Evolutionary conservation across 2,329 filamentous ascomycete species (phyloP).

Genomic region (Microascus cirrosus): DNA sequence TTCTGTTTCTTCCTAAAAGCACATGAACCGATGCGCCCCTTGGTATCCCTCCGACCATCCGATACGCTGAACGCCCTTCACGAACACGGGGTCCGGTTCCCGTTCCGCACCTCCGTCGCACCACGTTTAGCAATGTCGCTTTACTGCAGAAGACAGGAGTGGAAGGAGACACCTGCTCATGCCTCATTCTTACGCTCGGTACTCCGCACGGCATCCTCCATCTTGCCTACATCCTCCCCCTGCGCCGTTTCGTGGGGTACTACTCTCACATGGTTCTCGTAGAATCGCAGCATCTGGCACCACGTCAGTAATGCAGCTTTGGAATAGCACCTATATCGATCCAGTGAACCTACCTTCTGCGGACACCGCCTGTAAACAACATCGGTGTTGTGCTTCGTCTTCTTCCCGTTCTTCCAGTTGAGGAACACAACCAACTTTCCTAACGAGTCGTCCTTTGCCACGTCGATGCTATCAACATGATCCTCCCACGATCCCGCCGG

Average conservation of each 20-base stretch:
- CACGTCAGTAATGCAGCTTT: constrained; percentile 6
- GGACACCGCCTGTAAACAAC: constrained; percentile 67
- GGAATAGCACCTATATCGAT: neutral
- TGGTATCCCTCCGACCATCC: too few relatives aligned
- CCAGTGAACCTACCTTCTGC: constrained; percentile 46
- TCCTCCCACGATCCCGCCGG: constrained; percentile 71
- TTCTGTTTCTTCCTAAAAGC: too few relatives aligned
- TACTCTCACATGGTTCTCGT: constrained; percentile 46
- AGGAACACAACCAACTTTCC: constrained; percentile 56
- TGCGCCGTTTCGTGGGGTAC: constrained; percentile 23
- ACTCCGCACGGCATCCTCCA: constrained; percentile 2
- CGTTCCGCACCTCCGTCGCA: neutral
- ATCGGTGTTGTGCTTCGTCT: constrained; percentile 60
- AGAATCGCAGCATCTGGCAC: constrained; percentile 45
- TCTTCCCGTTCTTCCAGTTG: constrained; percentile 62
- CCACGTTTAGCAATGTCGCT: neutral
- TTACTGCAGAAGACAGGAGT: neutral
- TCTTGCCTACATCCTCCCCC: neutral
- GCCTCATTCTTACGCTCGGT: neutral
- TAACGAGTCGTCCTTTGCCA: constrained; percentile 53
- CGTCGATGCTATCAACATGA: constrained; percentile 58
- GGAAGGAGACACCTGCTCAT: neutral
- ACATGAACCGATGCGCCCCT: too few relatives aligned
- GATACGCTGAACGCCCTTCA: too few relatives aligned
- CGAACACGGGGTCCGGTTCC: too few relatives aligned